Evolutionary conservation across 805 yeast species (phyloP).

Genomic region (Metschnikowia cubensis): DNA sequence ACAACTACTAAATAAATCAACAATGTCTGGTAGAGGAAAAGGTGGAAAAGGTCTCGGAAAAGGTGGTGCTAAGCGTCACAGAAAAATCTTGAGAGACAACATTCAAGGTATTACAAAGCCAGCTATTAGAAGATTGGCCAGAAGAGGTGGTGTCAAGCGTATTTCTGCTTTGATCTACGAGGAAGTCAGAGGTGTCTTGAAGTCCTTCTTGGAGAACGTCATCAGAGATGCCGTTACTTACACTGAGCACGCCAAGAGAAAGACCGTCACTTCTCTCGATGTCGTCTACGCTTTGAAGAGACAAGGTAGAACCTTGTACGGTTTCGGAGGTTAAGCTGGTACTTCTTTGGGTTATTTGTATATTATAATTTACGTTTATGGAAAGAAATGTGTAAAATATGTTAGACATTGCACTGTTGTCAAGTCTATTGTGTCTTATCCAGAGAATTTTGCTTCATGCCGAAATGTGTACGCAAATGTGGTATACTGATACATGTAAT

Average conservation of each 20-base stretch:
- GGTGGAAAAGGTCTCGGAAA: conserved; percentile 99
- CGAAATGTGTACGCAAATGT: too few relatives aligned
- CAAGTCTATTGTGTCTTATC: too few relatives aligned
- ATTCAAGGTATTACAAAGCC: conserved; percentile 99
- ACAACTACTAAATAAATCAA: conserved; percentile 23
- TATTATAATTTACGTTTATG: conserved; percentile 8
- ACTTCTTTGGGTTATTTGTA: conserved; percentile 7
- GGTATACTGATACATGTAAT: too few relatives aligned
- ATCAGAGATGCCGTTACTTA: conserved; percentile 99
- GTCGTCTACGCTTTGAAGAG: conserved; percentile 99
- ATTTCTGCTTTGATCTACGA: conserved; percentile 97
- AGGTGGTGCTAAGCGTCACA: conserved; percentile 99
- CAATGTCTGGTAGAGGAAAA: conserved; percentile 99
- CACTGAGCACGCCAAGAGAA: conserved; percentile 99
- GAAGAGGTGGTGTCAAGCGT: conserved; percentile 99
- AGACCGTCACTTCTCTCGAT: conserved; percentile 98
- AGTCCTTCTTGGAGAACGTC: conserved; percentile 93
- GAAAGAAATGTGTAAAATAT: background rate
- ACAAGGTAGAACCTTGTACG: conserved; percentile 99
- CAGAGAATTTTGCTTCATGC: too few relatives aligned
- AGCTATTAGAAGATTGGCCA: conserved; percentile 99
- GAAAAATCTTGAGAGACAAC: conserved; percentile 99
- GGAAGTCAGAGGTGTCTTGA: conserved; percentile 96
- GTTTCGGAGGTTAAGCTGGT: conserved; percentile 87
- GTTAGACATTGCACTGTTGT: too few relatives aligned